Conservation (phyloP, 2,329 filamentous ascomycete species). For the Monosporascus cannonballus region DNA sequence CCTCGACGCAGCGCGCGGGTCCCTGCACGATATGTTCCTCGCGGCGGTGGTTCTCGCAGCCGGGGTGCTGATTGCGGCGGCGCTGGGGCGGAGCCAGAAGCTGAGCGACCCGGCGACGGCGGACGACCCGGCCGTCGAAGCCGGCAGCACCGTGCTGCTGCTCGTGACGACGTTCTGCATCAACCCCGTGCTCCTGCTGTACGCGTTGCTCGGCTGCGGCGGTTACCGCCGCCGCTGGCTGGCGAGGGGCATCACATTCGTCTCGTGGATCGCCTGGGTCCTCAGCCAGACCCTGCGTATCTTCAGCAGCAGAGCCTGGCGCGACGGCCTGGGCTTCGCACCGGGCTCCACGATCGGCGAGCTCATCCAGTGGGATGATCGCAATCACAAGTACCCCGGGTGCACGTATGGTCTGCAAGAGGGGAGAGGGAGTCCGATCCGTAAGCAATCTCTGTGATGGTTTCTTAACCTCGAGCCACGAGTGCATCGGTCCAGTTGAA, state of each 20-base stretch:
- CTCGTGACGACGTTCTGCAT: background rate
- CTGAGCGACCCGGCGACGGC: background rate
- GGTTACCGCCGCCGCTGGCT: background rate
- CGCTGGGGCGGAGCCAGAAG: background rate
- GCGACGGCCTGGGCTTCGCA: background rate
- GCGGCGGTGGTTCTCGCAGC: background rate
- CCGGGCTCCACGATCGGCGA: background rate
- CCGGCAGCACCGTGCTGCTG: background rate
- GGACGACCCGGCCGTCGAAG: background rate
- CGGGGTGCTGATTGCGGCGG: background rate
- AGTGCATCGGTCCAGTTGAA: too few relatives aligned
- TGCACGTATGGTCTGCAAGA: background rate
- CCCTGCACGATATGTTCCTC: background rate
- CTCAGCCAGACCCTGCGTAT: background rate
- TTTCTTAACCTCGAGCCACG: too few relatives aligned
- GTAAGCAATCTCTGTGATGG: too few relatives aligned
- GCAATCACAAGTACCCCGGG: background rate
- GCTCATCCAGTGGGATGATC: background rate
- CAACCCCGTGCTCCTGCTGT: background rate
- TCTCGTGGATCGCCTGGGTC: background rate
- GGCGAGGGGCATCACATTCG: background rate
- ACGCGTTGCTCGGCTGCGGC: background rate
- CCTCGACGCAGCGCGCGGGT: background rate
- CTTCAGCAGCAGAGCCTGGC: background rate
- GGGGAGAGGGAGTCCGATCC: background rate